Percentiles rank a stretch among this genome's conserved stretches.
Evolutionary conservation across 176 grass and related monocot genomes (phyloP).

Genomic region (Microstegium vimineum): DNA sequence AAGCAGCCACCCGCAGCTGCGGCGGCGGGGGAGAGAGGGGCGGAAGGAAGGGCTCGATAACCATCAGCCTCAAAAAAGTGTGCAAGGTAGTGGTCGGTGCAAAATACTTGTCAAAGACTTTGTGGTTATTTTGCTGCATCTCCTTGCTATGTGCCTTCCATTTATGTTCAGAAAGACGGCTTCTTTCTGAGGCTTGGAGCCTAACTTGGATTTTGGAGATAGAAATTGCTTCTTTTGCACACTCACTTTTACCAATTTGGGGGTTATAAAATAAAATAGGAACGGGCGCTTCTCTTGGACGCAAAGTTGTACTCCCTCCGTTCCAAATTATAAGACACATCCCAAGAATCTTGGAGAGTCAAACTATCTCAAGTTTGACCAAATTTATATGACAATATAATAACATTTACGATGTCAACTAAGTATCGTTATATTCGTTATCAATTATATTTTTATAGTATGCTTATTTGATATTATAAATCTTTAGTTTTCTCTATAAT

Average conservation of each 20-base stretch:
- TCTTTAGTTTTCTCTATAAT: too few relatives aligned
- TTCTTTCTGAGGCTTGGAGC: neutral
- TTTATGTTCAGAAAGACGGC: neutral
- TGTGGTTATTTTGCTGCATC: neutral
- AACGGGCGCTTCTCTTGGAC: neutral
- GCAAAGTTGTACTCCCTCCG: neutral
- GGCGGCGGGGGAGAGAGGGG: constrained; percentile 12
- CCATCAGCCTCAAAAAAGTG: constrained; percentile 86
- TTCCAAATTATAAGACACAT: too few relatives aligned
- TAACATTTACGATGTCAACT: too few relatives aligned
- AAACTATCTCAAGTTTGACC: too few relatives aligned
- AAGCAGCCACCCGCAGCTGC: neutral
- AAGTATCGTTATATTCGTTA: too few relatives aligned
- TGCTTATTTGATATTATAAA: too few relatives aligned
- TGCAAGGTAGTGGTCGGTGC: constrained; percentile 54
- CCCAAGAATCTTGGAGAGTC: too few relatives aligned
- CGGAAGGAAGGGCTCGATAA: constrained; percentile 61
- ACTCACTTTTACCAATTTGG: neutral
- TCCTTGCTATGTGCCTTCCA: neutral
- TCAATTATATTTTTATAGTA: too few relatives aligned
- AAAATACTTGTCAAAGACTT: neutral
- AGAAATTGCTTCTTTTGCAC: too few relatives aligned
- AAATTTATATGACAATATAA: too few relatives aligned
- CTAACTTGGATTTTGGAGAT: too few relatives aligned
- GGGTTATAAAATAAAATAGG: neutral